Evolutionary conservation across 225 moss, liverwort and hornwort genomes (phyloP), one percentile per base, ranked within the genome.

Genomic region (Neckera pumila): DNA sequence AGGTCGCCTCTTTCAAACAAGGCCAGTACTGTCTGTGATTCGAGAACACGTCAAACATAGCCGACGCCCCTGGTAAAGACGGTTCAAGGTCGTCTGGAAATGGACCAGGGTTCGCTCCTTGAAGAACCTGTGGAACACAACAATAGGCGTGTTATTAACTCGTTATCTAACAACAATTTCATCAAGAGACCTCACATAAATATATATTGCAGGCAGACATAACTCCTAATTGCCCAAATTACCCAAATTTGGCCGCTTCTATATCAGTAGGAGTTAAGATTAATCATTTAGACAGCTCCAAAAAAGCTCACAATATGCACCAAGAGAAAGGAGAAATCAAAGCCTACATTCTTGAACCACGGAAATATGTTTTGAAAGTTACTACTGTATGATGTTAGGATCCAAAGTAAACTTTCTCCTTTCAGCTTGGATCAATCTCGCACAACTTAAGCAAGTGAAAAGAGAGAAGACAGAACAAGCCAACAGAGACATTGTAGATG

Each of bases 1-100:
- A 90, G 23, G 95, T 92, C 69, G 95, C 94, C 25, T 93, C 95
- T 23, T 92, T 92, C 89, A 99, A 94, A 81, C 91, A 86, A 66
- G 96, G 91, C 99, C 99, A 99, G 86, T 96, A 95, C 22, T 81
- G 92, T 30, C 82, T 91, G 67, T 97, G 99, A 69, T 88, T 87
- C 65, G 87, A 81, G 81, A 97, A 95, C 59, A 96, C 96, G n/a
- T 96, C 89, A 78, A 96, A 83, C 95, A 99, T 93, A 30, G 96
- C 94, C 18, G 93, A 64, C 71, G 95, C 96, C 57, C 97, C 99
- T 19, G 91, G 91, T 88, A 92, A 89, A 64, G 95, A 94, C 58
- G 99, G 97, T 63, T 93, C 93, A 21, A 96, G 79, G 88, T 93
- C 91, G 40, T 92, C 91, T 73, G 93, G 92, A 45, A 95, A 85